Conservation (phyloP, 2,329 filamentous ascomycete genomes). For the Aureobasidium subglaciale region DNA sequence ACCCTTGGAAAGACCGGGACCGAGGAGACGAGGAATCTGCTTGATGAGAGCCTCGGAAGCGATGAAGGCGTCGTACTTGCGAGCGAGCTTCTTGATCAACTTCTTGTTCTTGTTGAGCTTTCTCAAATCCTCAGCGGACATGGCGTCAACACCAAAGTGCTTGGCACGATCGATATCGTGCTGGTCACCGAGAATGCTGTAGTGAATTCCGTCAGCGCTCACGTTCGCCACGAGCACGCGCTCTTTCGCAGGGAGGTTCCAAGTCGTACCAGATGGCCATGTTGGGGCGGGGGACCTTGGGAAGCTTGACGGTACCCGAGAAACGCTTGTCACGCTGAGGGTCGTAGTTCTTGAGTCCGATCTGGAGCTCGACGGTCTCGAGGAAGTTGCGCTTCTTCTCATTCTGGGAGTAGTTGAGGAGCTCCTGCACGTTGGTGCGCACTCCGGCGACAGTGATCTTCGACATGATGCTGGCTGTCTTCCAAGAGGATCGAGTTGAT, state of each 20-base stretch:
- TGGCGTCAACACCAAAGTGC: slow-evolving; percentile 96
- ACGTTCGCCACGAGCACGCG: slow-evolving; percentile 2
- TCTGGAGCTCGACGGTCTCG: slow-evolving; percentile 53
- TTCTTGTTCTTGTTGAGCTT: slow-evolving; percentile 99
- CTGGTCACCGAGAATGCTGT: slow-evolving; percentile 77
- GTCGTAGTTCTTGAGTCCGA: slow-evolving; percentile 95
- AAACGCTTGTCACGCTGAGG: slow-evolving; percentile 99
- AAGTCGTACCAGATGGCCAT: slow-evolving; percentile 69
- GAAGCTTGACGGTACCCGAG: slow-evolving; percentile 96
- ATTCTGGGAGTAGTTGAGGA: slow-evolving; percentile 75
- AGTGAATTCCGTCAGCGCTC: slow-evolving; percentile 25
- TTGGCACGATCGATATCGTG: slow-evolving; percentile 99
- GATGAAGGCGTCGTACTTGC: slow-evolving; percentile 99
- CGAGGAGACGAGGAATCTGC: slow-evolving; percentile 99
- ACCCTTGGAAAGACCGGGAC: slow-evolving; percentile 97
- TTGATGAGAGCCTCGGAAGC: slow-evolving; percentile 97
- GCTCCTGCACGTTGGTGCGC: slow-evolving; percentile 85
- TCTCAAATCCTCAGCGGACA: slow-evolving; percentile 98
- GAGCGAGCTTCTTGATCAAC: slow-evolving; percentile 99
- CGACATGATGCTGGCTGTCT: slow-evolving; percentile 50
- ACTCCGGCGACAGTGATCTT: slow-evolving; percentile 89
- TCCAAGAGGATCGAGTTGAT: slow-evolving; percentile 41
- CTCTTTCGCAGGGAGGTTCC: slow-evolving; percentile 4
- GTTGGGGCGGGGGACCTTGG: slow-evolving; percentile 80
- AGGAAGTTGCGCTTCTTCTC: slow-evolving; percentile 38